These are phyloP conservation scores for Maudiozyma turicensis DNA, from an alignment of 805 yeast species.

Conservation along the genomic window DNA sequence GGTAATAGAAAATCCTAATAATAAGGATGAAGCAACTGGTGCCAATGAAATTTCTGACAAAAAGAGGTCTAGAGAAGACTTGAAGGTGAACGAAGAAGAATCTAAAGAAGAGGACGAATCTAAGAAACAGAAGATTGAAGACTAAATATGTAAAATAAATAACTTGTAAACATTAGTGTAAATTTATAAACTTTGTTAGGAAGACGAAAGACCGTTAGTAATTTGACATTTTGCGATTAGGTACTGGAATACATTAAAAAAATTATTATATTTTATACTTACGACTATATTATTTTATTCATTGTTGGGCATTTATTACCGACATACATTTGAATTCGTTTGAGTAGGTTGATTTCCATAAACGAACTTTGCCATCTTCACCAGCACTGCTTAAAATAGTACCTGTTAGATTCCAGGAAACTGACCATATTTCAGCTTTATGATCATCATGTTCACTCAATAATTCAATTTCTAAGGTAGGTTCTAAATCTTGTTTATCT, in stretches of 20 bases:
- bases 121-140: background rate
- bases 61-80: conserved; percentile 2
- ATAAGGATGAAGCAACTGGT: background rate
- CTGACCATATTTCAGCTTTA: conserved; percentile 89
- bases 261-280: background rate
- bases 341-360: conserved; percentile 84
- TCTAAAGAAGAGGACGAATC: background rate
- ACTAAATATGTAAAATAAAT: background rate
- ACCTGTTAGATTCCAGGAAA: conserved; percentile 90
- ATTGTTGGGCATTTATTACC: conserved; percentile 50
- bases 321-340: conserved; percentile 89
- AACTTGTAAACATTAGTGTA: background rate
- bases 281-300: background rate
- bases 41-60: background rate
- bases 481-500: conserved; percentile 24
- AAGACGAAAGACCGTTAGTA: background rate
- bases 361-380: conserved; percentile 83
- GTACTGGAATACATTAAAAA: background rate
- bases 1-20: background rate
- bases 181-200: background rate
- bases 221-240: background rate
- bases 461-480: conserved; percentile 40
- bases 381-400: conserved; percentile 89
- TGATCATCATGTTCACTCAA: conserved; percentile 67
- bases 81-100: background rate